Evolutionary conservation across 352 stramenopile species (phyloP).

Genomic region (Salisapilia sapeloensis): DNA sequence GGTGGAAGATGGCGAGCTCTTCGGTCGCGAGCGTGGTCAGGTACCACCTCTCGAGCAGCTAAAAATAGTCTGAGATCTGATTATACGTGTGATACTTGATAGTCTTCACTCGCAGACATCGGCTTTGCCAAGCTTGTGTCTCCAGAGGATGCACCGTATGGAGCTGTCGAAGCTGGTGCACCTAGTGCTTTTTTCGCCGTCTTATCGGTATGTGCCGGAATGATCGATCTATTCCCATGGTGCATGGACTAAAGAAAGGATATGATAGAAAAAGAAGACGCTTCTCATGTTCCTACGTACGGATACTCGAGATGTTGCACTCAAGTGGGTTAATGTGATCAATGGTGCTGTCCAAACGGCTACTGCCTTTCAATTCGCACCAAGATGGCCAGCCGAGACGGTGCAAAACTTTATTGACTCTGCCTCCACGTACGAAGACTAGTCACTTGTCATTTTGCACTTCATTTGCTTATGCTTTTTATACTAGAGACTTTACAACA

Average conservation of each 20-base stretch:
- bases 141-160: slow-evolving; percentile 54
- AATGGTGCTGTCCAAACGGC: slow-evolving; percentile 61
- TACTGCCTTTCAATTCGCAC: slow-evolving; percentile 41
- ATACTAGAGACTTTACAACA: slow-evolving; percentile 16
- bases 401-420: slow-evolving; percentile 57
- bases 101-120: slow-evolving; percentile 34
- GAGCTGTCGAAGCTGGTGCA: slow-evolving; percentile 37
- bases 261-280: slow-evolving; percentile 47
- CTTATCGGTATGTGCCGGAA: slow-evolving; percentile 21
- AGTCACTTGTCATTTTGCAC: neutral
- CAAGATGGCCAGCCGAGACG: slow-evolving; percentile 45
- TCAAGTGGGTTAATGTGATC: slow-evolving; percentile 58
- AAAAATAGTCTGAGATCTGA: neutral
- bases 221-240: neutral
- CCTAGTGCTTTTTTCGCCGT: slow-evolving; percentile 49
- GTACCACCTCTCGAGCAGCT: slow-evolving; percentile 2
- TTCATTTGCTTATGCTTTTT: neutral
- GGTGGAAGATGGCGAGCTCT: slow-evolving; percentile 60
- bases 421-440: slow-evolving; percentile 28
- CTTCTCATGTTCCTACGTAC: slow-evolving; percentile 65
- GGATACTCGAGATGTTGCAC: slow-evolving; percentile 50
- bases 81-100: neutral
- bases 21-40: slow-evolving; percentile 70
- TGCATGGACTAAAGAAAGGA: neutral
- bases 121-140: slow-evolving; percentile 57